Percentiles rank a stretch among this genome's conserved stretches.
phyloP scores from a whole-genome alignment of 1,284 basidiomycete species.

The Mycena citricolor region DNA sequence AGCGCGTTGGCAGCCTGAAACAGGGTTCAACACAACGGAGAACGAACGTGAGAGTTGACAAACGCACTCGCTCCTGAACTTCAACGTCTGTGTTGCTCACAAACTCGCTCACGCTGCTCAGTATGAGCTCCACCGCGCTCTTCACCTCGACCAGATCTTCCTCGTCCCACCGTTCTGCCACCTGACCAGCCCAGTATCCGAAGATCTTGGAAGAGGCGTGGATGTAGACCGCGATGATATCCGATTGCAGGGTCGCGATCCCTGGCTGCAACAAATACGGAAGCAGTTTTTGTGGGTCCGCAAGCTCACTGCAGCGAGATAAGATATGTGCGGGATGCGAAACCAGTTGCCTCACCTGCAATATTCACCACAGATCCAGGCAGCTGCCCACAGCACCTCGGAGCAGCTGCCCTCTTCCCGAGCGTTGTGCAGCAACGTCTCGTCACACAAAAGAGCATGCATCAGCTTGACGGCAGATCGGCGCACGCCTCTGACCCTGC shows the following conservation, averaged over 20 bases:
- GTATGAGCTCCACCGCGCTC: conserved; percentile 58
- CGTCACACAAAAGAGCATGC: conserved; percentile 78
- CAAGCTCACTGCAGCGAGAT: conserved; percentile 52
- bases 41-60: conserved; percentile 2
- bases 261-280: conserved; percentile 66
- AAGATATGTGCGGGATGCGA: neutral
- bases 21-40: conserved; percentile 6
- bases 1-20: conserved; percentile 75
- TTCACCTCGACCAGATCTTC: conserved; percentile 64
- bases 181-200: conserved; percentile 76
- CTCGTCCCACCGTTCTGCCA: conserved; percentile 76
- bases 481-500: conserved; percentile 77
- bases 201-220: conserved; percentile 88
- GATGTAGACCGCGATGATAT: conserved; percentile 74
- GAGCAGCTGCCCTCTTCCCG: conserved; percentile 66
- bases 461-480: conserved; percentile 81
- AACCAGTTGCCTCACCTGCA: conserved; percentile 50
- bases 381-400: conserved; percentile 88
- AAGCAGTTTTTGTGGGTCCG: conserved; percentile 69
- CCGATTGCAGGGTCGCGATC: conserved; percentile 52
- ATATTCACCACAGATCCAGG: conserved; percentile 96
- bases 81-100: conserved; percentile 71
- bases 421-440: conserved; percentile 63
- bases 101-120: conserved; percentile 56
- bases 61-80: conserved; percentile 86